A percentile compares a stretch with the other conserved stretches of the same genome.
Evolutionary conservation across 371 early-diverging fungal genomes (phyloP).

Genomic region (Batrachochytrium dendrobatidis): DNA sequence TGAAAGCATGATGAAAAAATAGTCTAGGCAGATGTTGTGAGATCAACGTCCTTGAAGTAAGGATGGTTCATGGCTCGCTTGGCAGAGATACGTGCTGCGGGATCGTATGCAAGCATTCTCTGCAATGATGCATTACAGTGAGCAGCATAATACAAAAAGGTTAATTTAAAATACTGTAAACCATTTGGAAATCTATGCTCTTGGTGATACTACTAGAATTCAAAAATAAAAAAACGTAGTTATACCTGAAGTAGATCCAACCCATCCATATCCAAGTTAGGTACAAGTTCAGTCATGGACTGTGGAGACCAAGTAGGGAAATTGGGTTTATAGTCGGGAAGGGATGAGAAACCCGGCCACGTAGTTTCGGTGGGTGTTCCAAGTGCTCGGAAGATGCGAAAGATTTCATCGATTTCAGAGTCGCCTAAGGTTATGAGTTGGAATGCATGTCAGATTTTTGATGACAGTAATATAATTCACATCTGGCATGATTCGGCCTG

Average conservation of each 20-base stretch:
- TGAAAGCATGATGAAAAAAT: too few species aligned
- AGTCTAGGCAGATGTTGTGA: neutral
- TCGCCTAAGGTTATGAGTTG: conserved; percentile 51
- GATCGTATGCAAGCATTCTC: conserved; percentile 74
- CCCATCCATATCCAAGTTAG: conserved; percentile 51
- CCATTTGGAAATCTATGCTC: neutral
- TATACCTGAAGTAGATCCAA: conserved; percentile 54
- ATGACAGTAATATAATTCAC: neutral
- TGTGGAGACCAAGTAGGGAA: conserved; percentile 65
- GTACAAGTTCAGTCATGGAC: conserved; percentile 40
- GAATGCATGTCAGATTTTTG: neutral
- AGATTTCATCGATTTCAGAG: conserved; percentile 96
- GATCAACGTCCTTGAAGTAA: conserved; percentile 48
- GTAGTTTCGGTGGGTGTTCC: conserved; percentile 89
- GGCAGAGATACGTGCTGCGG: conserved; percentile 72
- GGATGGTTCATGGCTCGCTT: conserved; percentile 64
- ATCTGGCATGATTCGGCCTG: conserved; percentile 2
- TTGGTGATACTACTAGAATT: conserved; percentile 2
- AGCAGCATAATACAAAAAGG: conserved; percentile 13
- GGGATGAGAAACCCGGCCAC: conserved; percentile 78
- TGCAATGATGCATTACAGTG: conserved; percentile 10
- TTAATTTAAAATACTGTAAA: neutral
- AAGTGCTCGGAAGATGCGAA: conserved; percentile 82
- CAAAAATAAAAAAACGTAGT: too few species aligned
- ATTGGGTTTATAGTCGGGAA: conserved; percentile 75